Evolutionary conservation across 768 basidiomycete genomes (phyloP).

Genomic region (Astraeus odoratus): DNA sequence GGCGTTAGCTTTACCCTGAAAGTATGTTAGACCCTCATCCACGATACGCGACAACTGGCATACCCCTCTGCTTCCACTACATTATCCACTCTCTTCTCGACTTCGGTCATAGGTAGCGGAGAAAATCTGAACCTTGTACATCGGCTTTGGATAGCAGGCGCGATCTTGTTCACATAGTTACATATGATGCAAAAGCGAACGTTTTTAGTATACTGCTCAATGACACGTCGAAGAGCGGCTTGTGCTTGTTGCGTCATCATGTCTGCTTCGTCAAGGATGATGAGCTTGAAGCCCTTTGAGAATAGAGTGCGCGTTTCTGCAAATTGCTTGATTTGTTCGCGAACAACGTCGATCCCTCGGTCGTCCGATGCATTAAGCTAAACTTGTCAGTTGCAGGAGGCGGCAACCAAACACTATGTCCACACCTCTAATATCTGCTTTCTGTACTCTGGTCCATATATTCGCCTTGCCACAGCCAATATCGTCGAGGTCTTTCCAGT

Average conservation of each 20-base stretch:
- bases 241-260: slow-evolving; percentile 99
- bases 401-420: too few species aligned
- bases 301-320: slow-evolving; percentile 91
- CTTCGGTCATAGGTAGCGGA: slow-evolving; percentile 78
- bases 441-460: slow-evolving; percentile 80
- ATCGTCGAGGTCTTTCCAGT: slow-evolving; percentile 99
- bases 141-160: slow-evolving; percentile 96
- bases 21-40: not conserved
- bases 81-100: slow-evolving; percentile 70
- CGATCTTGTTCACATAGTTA: slow-evolving; percentile 99
- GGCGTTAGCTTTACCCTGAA: slow-evolving; percentile 76
- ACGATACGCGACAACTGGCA: slow-evolving; percentile 18
- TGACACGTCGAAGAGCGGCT: slow-evolving; percentile 91
- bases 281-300: slow-evolving; percentile 93
- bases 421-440: slow-evolving; percentile 93
- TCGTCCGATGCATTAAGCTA: slow-evolving; percentile 99
- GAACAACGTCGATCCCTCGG: slow-evolving; percentile 95
- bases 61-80: slow-evolving; percentile 86
- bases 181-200: slow-evolving; percentile 99
- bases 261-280: slow-evolving; percentile 98
- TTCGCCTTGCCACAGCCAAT: slow-evolving; percentile 87
- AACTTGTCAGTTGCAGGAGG: too few species aligned
- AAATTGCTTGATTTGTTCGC: slow-evolving; percentile 98
- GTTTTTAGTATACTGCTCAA: slow-evolving; percentile 98
- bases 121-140: slow-evolving; percentile 98